Percentiles rank a stretch among this genome's conserved stretches.
Conservation (phyloP, 1,284 basidiomycete genomes). For the Phylloboletellus chloephorus region DNA sequence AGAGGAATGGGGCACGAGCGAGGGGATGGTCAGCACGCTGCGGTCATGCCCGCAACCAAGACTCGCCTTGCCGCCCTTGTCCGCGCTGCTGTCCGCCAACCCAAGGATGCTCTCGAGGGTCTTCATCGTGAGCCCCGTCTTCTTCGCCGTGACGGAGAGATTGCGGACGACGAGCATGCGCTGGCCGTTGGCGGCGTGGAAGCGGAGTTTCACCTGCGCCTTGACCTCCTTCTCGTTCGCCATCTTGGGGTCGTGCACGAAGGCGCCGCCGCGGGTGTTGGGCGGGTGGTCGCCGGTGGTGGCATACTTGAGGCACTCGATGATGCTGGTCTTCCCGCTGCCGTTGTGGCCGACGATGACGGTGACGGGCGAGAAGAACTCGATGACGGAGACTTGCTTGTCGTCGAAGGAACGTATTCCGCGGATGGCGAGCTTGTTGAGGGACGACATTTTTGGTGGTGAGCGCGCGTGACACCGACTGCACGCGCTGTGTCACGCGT, state of each 20-base stretch:
- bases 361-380: constrained; percentile 96
- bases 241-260: constrained; percentile 98
- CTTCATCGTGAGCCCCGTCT: constrained; percentile 92
- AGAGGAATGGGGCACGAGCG: too few relatives aligned
- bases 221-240: constrained; percentile 98
- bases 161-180: constrained; percentile 93
- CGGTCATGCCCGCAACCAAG: not conserved
- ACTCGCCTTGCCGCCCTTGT: constrained; percentile 72
- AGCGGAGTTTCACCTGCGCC: constrained; percentile 94
- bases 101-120: constrained; percentile 92
- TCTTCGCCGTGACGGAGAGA: constrained; percentile 91
- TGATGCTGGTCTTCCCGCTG: constrained; percentile 98
- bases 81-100: constrained; percentile 60
- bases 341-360: constrained; percentile 99
- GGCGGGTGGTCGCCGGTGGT: constrained; percentile 98
- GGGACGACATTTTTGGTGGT: constrained; percentile 59
- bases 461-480: not conserved
- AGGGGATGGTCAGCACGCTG: not conserved
- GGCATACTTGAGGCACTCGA: constrained; percentile 98
- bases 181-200: constrained; percentile 82
- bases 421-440: constrained; percentile 84
- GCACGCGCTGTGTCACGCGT: not conserved
- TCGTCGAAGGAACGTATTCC: constrained; percentile 93
- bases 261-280: constrained; percentile 96
- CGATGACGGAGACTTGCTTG: constrained; percentile 90